phyloP scores from a whole-genome alignment of 371 early-diverging fungal species.

The Mortierella sp. region DNA sequence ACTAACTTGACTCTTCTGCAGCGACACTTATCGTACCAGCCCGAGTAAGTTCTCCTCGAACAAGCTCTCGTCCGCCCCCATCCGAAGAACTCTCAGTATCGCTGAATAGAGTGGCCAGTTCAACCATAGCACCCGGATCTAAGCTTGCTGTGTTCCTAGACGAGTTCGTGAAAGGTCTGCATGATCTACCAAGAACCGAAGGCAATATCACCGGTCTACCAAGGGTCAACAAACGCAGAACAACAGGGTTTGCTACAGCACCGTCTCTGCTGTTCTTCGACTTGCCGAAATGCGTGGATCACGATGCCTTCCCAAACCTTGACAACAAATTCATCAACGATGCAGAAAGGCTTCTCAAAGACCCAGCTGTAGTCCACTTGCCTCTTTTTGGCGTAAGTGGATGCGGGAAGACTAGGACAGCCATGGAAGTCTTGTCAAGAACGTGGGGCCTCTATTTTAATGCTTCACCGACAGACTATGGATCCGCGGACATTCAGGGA shows the following conservation, averaged over 20 bases:
- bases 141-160: neutral
- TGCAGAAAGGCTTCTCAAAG: constrained; percentile 10
- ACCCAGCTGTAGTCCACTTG: neutral
- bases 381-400: constrained; percentile 23
- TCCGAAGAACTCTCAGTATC: neutral
- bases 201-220: constrained; percentile 20
- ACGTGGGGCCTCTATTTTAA: constrained; percentile 31
- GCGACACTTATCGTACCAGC: too few relatives aligned
- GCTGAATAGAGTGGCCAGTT: neutral
- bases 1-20: too few relatives aligned
- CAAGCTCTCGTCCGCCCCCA: too few relatives aligned
- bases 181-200: constrained; percentile 10
- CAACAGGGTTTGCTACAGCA: neutral
- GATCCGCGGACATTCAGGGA: constrained; percentile 15
- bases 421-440: constrained; percentile 17
- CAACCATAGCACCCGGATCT: neutral
- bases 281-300: constrained; percentile 3
- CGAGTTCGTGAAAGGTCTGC: constrained; percentile 14
- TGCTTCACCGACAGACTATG: constrained; percentile 10
- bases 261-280: constrained; percentile 23
- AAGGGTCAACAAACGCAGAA: constrained; percentile 2
- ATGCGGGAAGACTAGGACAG: constrained; percentile 23
- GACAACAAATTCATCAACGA: neutral
- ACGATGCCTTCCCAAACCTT: too few relatives aligned
- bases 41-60: too few relatives aligned